These are phyloP conservation scores for Cyberlindnera mississippiensis DNA, from an alignment of 805 yeast species.

Conservation along the genomic window DNA sequence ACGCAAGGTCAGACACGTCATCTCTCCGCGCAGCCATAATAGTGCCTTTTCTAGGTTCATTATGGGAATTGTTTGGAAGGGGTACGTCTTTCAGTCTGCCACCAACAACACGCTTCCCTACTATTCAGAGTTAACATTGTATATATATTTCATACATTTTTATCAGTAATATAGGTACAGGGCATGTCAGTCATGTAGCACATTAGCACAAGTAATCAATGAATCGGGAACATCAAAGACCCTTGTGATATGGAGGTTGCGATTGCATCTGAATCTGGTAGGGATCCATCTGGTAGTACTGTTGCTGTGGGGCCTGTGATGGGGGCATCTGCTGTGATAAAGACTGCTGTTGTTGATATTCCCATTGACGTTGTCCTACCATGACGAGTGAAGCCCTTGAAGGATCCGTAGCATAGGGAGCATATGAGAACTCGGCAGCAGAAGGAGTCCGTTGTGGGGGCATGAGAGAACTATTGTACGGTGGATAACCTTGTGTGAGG, in stretches of 20 bases:
- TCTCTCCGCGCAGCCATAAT: no score
- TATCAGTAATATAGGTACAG: no score
- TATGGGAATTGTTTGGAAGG: no score
- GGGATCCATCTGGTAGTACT: neutral
- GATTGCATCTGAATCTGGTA: neutral
- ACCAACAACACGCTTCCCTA: no score
- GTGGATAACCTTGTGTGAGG: no score
- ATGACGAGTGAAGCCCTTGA: neutral
- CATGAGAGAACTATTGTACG: neutral
- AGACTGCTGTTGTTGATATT: no score
- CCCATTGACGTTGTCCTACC: no score
- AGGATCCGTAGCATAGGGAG: neutral
- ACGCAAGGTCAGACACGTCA: no score
- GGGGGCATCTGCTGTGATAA: neutral
- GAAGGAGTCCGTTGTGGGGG: neutral
- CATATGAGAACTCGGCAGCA: neutral
- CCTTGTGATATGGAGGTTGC: neutral
- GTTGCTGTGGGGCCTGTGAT: neutral
- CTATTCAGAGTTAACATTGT: no score
- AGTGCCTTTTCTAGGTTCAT: no score
- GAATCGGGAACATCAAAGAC: neutral
- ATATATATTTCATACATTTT: no score
- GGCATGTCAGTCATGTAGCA: neutral
- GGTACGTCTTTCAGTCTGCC: no score
- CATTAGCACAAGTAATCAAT: neutral